Base-by-base conservation (phyloP, 352 stramenopile genomes). In the Pythium pyrilobum region DNA sequence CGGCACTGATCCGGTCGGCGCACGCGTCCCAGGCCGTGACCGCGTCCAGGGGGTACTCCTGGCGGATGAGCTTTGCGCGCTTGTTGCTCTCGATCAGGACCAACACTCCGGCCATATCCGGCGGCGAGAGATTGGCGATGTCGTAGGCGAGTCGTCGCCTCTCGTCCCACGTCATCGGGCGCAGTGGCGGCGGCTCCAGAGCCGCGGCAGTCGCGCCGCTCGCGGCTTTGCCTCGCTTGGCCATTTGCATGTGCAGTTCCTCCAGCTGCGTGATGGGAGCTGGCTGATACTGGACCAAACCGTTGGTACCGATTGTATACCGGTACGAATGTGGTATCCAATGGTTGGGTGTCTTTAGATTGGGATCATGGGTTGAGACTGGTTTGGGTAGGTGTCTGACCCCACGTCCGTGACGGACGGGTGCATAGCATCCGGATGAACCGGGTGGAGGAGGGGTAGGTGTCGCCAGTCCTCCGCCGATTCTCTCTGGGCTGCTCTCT, bases 61-160 rank as follows among this genome's bases (percentile, higher is more conserved):
- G 50, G 23, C 59, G 50, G n/a, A 16, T 21, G 21, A 67, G 38
- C 15, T 24, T 31, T 2, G 52, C 46, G 6, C 24, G 21, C 27
- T 45, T 38, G 48, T 53, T 41, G 31, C 47, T 46, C 31, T 78
- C 69, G 41, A 85, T 71, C 16, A 91, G 56, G 34, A 89, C 52
- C 52, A 94, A 57, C 47, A 83, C 74, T 23, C 83, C 81, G 0
- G 81, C 55, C 15, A 87, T 47, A 37, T 94, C 83, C 0, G 83
- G 73, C 10, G 83, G 73, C 36, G 83, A 64, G 24, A 94, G 67
- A 28, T 84, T 77, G 5, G 67, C 71, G 27, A 94, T 85, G 57
- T 94, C 83, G 23, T 73, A 52, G 31, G 72, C 67, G 18, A 94
- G 59, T 12, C 70, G 66, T 0, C 79, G 73, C 5, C 77, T 75